Conservation (phyloP, 768 basidiomycete genomes). For the Lactarius akahatsu region DNA sequence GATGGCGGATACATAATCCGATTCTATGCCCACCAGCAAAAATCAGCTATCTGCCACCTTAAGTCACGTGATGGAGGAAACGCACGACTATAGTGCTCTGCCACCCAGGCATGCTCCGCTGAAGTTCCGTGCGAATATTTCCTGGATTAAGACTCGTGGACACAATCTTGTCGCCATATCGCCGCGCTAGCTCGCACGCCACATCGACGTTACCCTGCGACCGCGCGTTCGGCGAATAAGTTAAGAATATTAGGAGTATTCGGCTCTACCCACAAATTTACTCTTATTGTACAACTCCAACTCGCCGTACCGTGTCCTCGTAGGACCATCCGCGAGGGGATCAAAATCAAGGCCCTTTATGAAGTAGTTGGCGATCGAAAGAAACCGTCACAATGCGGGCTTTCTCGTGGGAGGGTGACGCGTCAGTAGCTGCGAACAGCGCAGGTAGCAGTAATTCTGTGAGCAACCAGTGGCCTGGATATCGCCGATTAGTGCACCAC, state of each 20-base stretch:
- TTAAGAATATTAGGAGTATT: no score
- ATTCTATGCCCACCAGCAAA: background rate
- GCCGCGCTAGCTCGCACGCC: slow-evolving; percentile 46
- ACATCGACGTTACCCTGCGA: slow-evolving; percentile 43
- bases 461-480: slow-evolving; percentile 57
- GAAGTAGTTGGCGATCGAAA: slow-evolving; percentile 41
- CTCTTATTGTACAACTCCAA: slow-evolving; percentile 35
- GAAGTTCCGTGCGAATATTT: slow-evolving; percentile 16
- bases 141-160: slow-evolving; percentile 47
- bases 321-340: slow-evolving; percentile 36
- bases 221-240: background rate
- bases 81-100: background rate
- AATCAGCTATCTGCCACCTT: background rate
- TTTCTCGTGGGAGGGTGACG: slow-evolving; percentile 40
- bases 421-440: slow-evolving; percentile 42
- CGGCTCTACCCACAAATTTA: slow-evolving; percentile 45
- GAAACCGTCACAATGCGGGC: slow-evolving; percentile 50
- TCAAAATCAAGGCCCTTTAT: slow-evolving; percentile 40
- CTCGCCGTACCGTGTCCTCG: slow-evolving; percentile 26
- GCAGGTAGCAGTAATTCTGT: slow-evolving; percentile 53
- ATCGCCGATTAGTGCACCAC: background rate
- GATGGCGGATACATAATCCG: slow-evolving; percentile 3
- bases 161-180: slow-evolving; percentile 48
- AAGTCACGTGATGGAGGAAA: background rate
- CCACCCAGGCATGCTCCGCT: slow-evolving; percentile 3